Conservation (phyloP, 345 rosid genomes). For the Boechera divaricarpa region DNA sequence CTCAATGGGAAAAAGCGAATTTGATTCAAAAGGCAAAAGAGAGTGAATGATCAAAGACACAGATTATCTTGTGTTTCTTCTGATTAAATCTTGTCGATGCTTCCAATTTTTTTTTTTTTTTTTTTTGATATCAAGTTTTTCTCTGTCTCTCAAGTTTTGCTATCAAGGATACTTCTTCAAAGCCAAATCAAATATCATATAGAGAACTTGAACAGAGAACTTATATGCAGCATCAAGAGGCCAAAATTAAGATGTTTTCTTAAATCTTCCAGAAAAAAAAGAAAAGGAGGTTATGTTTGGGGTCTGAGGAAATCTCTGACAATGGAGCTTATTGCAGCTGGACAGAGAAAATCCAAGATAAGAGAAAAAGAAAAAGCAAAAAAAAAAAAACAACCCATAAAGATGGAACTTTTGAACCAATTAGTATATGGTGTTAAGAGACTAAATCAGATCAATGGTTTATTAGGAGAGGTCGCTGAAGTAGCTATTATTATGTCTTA, state of each 20-base stretch:
- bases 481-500: conserved; percentile 4
- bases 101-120: background rate
- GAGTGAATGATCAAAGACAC: background rate
- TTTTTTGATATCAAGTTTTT: too few relatives aligned
- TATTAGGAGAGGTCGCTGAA: background rate
- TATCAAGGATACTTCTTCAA: too few relatives aligned
- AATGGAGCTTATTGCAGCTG: background rate
- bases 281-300: conserved; percentile 1
- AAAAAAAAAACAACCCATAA: background rate
- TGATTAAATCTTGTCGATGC: background rate
- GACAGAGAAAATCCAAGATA: background rate
- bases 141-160: too few relatives aligned
- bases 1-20: background rate
- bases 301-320: conserved; percentile 12
- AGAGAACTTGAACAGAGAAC: background rate
- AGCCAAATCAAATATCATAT: background rate
- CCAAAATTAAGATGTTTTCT: conserved; percentile 12
- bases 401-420: background rate
- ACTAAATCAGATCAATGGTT: background rate
- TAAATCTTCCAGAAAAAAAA: background rate
- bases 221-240: background rate
- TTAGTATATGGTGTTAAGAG: conserved; percentile 17
- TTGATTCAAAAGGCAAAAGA: background rate
- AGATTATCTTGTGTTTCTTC: background rate
- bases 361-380: too few relatives aligned